Evolutionary conservation across 768 basidiomycete species (phyloP), one percentile per base, ranked within the genome.

Genomic region (Lactifluus subvellereus): DNA sequence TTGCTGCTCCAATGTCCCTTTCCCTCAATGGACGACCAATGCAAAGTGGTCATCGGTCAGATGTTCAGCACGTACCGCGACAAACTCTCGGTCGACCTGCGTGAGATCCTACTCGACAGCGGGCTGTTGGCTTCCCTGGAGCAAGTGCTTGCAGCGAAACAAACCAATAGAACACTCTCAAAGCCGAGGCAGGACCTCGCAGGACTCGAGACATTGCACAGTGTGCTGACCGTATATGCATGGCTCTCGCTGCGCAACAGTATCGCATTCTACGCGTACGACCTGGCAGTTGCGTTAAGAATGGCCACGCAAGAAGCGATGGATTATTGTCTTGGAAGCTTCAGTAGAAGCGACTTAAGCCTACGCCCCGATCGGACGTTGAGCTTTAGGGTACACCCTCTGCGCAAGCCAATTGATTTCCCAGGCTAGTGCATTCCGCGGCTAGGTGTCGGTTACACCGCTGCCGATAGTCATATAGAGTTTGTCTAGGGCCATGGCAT

Each of bases 221-320:
- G 87, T 69, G 75, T 83, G 35, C 69, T 92, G 33, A 85, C 87
- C 14, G 68, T 88, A 22, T 98, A 98, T 74, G 76, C 93, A 54
- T 99, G 96, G 96, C 78, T 94, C 66, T 78, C 80, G 20, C 86
- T 83, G 72, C 86, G 94, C 43, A 79, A 83, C 61, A 78, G 83
- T 0, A 77, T 91, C 57, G 78, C 85, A 8, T 98, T 89, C 72
- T 73, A 80, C 4, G 78, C 88, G n/a, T 75, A 79, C 37, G 71
- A 75, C 6, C 72, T 75, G 32, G 88, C 85, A 1, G 66, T 73
- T 13, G 74, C 70, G 16, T 69, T 91, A 50, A 91, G 93, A 71
- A 70, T 70, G 13, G 75, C 87, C 32, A 76, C 86, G 7, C 91
- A 96, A 74, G 69, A 70, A 40, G 85, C 79, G 14, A 78, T 95